Evolutionary conservation across 495 filamentous ascomycete species (phyloP).

Genomic region (Letharia lupina): DNA sequence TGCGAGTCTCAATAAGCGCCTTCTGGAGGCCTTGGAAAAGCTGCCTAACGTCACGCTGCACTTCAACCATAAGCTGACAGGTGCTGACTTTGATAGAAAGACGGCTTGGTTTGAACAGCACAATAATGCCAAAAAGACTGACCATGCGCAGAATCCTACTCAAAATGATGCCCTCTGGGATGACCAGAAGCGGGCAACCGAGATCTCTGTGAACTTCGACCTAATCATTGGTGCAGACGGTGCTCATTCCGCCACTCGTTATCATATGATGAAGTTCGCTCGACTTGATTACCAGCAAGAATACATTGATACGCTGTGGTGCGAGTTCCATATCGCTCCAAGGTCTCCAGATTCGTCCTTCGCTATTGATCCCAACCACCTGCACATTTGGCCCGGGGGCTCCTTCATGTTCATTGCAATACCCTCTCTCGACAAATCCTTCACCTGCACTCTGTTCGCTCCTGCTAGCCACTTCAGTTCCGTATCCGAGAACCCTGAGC

Average conservation of each 20-base stretch:
- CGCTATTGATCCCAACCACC: constrained; percentile 74
- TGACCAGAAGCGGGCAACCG: constrained; percentile 32
- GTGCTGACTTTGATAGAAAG: constrained; percentile 68
- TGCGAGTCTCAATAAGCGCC: constrained; percentile 68
- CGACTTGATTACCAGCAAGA: constrained; percentile 86
- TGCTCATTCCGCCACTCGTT: constrained; percentile 81
- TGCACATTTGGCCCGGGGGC: constrained; percentile 94
- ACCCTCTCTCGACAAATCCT: constrained; percentile 77
- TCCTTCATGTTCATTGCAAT: constrained; percentile 98
- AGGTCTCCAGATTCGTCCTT: constrained; percentile 50
- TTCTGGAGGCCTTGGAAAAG: constrained; percentile 75
- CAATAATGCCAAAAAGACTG: constrained; percentile 28
- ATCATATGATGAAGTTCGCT: constrained; percentile 88
- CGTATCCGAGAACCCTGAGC: constrained; percentile 47
- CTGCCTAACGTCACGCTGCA: constrained; percentile 81
- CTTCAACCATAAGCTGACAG: constrained; percentile 86
- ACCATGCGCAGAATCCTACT: constrained; percentile 27
- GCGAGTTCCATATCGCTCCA: constrained; percentile 80
- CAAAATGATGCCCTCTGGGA: not conserved
- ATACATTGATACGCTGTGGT: constrained; percentile 96
- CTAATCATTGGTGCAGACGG: constrained; percentile 93
- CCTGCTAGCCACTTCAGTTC: constrained; percentile 48
- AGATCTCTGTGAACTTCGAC: constrained; percentile 77
- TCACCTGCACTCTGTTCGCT: constrained; percentile 92
- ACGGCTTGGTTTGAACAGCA: constrained; percentile 80